phyloP scores from a whole-genome alignment of 352 stramenopile genomes.

The Nothophytophthora sp. region DNA sequence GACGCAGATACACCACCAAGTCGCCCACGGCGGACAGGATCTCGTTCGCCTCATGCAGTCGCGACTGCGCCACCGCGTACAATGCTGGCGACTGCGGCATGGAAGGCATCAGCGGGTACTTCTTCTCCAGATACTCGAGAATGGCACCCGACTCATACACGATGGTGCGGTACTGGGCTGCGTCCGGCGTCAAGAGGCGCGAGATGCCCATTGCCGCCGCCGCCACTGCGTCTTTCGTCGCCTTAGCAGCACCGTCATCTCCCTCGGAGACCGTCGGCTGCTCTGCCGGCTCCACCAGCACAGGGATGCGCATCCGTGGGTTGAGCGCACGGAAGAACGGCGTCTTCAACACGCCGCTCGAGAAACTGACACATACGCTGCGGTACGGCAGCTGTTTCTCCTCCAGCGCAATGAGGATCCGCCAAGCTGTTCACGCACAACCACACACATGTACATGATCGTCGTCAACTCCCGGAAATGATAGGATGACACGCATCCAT shows the following conservation, averaged over 20 bases:
- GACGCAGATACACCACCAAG: slow-evolving; percentile 77
- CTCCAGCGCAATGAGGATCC: slow-evolving; percentile 79
- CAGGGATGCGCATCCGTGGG: slow-evolving; percentile 79
- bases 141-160: slow-evolving; percentile 84
- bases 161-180: slow-evolving; percentile 46
- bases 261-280: not conserved
- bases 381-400: slow-evolving; percentile 79
- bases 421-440: slow-evolving; percentile 56
- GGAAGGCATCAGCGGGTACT: slow-evolving; percentile 45
- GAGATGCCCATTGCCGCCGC: slow-evolving; percentile 37
- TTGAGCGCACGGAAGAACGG: slow-evolving; percentile 78
- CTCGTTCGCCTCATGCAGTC: slow-evolving; percentile 84
- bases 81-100: slow-evolving; percentile 48
- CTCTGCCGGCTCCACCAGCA: slow-evolving; percentile 71
- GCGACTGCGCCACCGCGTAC: slow-evolving; percentile 75
- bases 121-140: slow-evolving; percentile 79
- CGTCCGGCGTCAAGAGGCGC: slow-evolving; percentile 26
- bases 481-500: not conserved
- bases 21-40: slow-evolving; percentile 83
- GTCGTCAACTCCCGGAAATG: not conserved
- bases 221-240: slow-evolving; percentile 13
- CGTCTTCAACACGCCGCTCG: slow-evolving; percentile 80
- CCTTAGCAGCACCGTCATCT: not conserved
- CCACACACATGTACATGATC: not conserved
- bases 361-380: slow-evolving; percentile 84